These are phyloP conservation scores for Talaromyces sp. DNA, from an alignment of 2,329 filamentous ascomycete genomes.

Conservation along the genomic window DNA sequence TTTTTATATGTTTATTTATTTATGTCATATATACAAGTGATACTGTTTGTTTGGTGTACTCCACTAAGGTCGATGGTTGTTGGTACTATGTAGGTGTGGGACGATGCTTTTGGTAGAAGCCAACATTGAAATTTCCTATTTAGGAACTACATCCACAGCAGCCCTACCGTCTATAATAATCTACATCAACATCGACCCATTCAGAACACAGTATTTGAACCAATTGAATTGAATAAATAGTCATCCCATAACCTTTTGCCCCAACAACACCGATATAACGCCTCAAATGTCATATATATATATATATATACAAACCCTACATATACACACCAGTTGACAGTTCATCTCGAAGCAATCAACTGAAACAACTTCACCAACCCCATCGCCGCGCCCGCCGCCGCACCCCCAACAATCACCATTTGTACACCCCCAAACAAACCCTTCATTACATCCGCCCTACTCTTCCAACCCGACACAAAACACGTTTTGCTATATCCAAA, in stretches of 20 bases:
- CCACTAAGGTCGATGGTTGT: no score
- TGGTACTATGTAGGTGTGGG: no score
- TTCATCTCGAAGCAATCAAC: not conserved
- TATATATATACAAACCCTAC: not conserved
- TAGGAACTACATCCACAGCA: not conserved
- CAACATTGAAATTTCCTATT: not conserved
- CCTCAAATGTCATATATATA: not conserved
- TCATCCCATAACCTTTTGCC: not conserved
- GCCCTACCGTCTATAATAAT: not conserved
- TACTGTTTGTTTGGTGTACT: no score
- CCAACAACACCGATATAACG: not conserved
- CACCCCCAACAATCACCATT: conserved; percentile 35
- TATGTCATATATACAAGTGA: not conserved
- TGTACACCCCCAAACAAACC: conserved; percentile 31
- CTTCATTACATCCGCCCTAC: conserved; percentile 25
- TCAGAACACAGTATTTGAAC: not conserved
- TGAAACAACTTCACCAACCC: conserved; percentile 35
- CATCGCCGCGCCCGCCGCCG: conserved; percentile 36
- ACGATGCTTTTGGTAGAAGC: no score
- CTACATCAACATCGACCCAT: no score
- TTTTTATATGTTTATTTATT: not conserved
- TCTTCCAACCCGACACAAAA: conserved; percentile 33
- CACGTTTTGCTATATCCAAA: conserved; percentile 48
- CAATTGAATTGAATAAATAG: not conserved
- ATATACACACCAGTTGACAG: no score